These are phyloP conservation scores for Chalciporus sp. DNA, from an alignment of 1,284 basidiomycete genomes.

Conservation along the genomic window DNA sequence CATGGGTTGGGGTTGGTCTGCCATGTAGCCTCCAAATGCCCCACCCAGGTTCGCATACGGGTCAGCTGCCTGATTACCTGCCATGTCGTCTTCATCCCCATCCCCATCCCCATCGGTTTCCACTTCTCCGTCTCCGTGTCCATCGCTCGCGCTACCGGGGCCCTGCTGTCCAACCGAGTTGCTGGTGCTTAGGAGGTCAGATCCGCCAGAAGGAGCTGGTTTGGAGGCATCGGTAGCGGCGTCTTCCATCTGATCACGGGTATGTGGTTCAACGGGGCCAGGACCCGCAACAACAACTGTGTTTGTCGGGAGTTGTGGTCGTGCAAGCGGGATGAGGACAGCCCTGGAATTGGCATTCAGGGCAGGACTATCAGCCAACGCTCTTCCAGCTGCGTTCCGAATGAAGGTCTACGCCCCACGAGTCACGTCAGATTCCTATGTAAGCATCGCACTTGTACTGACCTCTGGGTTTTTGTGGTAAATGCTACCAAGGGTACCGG, in stretches of 20 bases:
- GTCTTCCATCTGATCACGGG: conserved; percentile 23
- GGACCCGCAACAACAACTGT: conserved; percentile 61
- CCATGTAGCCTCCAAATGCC: conserved; percentile 69
- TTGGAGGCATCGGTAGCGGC: conserved; percentile 22
- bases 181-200: conserved; percentile 11
- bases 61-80: conserved; percentile 42
- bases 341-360: conserved; percentile 73
- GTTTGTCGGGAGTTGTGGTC: conserved; percentile 50
- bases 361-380: conserved; percentile 75
- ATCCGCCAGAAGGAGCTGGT: conserved; percentile 10
- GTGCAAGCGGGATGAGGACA: conserved; percentile 64
- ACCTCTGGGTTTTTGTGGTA: conserved; percentile 91
- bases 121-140: conserved; percentile 14
- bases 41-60: conserved; percentile 76
- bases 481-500: conserved; percentile 82
- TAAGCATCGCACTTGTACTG: conserved; percentile 20
- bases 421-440: conserved; percentile 14
- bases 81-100: conserved; percentile 37
- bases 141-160: background rate
- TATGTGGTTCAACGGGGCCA: conserved; percentile 60
- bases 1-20: conserved; percentile 66
- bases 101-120: conserved; percentile 32
- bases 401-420: conserved; percentile 74
- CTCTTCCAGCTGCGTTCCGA: conserved; percentile 73
- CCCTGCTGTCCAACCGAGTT: background rate